phyloP scores from a whole-genome alignment of 495 filamentous ascomycete genomes.

The Chaetomium fimeti region DNA sequence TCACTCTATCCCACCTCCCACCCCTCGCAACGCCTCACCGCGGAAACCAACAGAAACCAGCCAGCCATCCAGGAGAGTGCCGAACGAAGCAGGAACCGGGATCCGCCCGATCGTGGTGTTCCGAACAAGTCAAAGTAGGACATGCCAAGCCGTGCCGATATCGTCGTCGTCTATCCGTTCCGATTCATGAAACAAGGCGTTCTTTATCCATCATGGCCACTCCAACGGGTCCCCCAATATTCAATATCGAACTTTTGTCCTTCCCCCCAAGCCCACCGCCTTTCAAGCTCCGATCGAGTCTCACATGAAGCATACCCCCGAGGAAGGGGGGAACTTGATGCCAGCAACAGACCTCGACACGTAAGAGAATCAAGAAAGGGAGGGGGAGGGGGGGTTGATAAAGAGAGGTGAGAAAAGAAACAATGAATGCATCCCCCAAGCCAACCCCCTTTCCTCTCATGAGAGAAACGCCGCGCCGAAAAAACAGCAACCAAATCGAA shows the following conservation, averaged over 20 bases:
- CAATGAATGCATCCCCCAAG: conserved; percentile 7
- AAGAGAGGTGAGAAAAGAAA: conserved; percentile 8
- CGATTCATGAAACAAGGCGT: conserved; percentile 15
- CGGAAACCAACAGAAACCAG: conserved; percentile 1
- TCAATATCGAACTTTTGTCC: not conserved
- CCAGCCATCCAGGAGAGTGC: conserved; percentile 5
- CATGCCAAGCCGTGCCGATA: conserved; percentile 17
- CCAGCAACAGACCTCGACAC: conserved; percentile 12
- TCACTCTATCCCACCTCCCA: not conserved
- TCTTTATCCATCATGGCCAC: conserved; percentile 16
- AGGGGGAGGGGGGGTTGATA: not conserved
- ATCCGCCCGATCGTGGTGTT: conserved; percentile 13
- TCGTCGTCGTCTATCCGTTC: conserved; percentile 14
- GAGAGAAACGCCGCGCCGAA: conserved; percentile 21
- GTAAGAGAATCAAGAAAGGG: not conserved
- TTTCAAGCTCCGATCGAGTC: not conserved
- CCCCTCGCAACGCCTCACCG: conserved; percentile 4
- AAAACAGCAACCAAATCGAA: conserved; percentile 12
- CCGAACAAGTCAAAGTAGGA: conserved; percentile 13
- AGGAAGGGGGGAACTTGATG: conserved; percentile 10
- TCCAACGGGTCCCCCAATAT: not conserved
- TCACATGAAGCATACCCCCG: conserved; percentile 7
- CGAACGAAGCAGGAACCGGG: not conserved
- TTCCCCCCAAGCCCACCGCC: no score
- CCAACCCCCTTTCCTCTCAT: conserved; percentile 12